Percentiles rank a stretch among this genome's conserved stretches.
phyloP scores from a whole-genome alignment of 345 rosid species.

The Murraya koenigii region DNA sequence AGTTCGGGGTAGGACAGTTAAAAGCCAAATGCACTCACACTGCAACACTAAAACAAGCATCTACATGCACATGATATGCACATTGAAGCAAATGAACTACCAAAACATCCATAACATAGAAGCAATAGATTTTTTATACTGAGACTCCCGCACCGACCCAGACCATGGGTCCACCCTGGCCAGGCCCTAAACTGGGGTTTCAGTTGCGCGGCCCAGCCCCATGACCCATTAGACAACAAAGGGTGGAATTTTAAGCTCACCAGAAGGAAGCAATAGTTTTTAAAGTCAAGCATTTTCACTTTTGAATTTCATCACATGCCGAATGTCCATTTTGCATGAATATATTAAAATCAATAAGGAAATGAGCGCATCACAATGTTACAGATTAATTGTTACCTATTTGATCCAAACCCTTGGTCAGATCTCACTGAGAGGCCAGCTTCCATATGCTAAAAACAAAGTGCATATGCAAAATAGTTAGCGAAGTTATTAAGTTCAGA shows the following conservation, averaged over 20 bases:
- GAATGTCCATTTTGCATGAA: not conserved
- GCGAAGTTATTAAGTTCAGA: slow-evolving; percentile 13
- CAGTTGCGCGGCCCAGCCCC: too few species aligned
- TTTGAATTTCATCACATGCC: not conserved
- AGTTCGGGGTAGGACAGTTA: not conserved
- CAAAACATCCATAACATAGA: slow-evolving; percentile 2
- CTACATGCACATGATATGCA: not conserved
- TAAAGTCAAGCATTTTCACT: not conserved
- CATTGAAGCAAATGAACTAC: not conserved
- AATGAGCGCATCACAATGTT: not conserved
- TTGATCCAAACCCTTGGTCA: slow-evolving; percentile 75
- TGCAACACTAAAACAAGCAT: not conserved
- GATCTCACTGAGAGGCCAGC: slow-evolving; percentile 77
- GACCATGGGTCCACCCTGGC: too few species aligned
- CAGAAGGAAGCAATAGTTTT: not conserved
- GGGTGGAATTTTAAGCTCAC: too few species aligned
- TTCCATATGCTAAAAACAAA: slow-evolving; percentile 63
- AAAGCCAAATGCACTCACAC: not conserved
- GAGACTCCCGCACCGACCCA: too few species aligned
- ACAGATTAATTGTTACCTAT: slow-evolving; percentile 47
- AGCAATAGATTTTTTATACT: not conserved
- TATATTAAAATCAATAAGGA: not conserved
- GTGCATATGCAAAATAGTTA: slow-evolving; percentile 21
- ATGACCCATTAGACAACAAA: too few species aligned
- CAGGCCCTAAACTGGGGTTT: too few species aligned